Evolutionary conservation across 169 alveolate species (phyloP), one percentile per base, ranked within the genome.

Genomic region (Plasmodium gonderi): DNA sequence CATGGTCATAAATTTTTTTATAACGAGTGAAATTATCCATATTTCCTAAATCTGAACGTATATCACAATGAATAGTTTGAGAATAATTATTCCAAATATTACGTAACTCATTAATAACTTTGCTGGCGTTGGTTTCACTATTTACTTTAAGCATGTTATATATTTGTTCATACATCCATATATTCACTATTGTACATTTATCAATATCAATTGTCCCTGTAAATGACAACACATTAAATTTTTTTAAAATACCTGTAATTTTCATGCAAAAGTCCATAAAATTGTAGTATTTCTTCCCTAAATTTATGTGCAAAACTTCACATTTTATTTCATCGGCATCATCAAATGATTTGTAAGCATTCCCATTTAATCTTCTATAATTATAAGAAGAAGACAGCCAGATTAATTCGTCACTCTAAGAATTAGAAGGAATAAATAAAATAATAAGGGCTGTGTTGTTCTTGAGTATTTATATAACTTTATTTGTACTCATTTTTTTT

Each of bases 101-200:
- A 47, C 64, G 2, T 47, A 47, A 11, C 14, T 47, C 23, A 47
- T 4, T 17, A 4, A 47, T 47, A 1, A 47, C 14, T 47, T 47
- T 47, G 14, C 7, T 12, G 14, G 7, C 23, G 7, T 47, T 17
- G 14, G 8, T 3, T 4, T 47, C 64, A 47, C 14, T 4, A 47
- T 47, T 12, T 11, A 17, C 0, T 47, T 47, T 47, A 47, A 47
- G 7, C 64, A 47, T 47, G 64, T 47, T 17, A 47, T 47, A 47
- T 47, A 47, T 47, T 47, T 47, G 64, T 47, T 69, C 79, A 69
- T 69, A 69, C 45, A 69, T 26, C 79, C 79, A 69, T 1, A 29
- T 11, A 29, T 69, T 29, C 51, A 69, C 42, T 26, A 69, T 31
- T 69, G 40, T 69, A 38, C 79, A 69, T 29, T 20, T 12, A 69